Base-by-base conservation (phyloP, 1,284 basidiomycete genomes). In the Ceratobasidium sp. region DNA sequence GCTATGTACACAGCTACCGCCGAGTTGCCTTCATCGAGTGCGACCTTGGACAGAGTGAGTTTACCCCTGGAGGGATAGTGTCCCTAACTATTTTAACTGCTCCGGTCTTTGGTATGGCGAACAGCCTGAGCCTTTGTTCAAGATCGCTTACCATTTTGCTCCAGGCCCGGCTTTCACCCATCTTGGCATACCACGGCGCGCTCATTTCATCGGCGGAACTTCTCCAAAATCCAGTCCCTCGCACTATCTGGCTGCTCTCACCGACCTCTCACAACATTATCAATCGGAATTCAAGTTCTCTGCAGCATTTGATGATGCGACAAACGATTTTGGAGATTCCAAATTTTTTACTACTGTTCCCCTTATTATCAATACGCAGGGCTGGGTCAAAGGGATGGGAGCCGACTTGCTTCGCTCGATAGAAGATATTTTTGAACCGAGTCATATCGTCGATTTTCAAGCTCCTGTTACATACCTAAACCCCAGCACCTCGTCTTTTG, bases 311-410 rank as follows among this genome's bases (percentile, higher is more conserved):
- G 69, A 82, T 4, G 80, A 82, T 9, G 81, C 55, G 9, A 79
- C 83, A 5, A 1, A 23, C 26, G 68, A 44, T 7, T 1, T 12
- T 40, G 83, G 82, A 0, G 78, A 80, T 1, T 26, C 81, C 49
- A 69, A 42, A 51, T 56, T 64, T 7, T 68, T 55, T 15, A 39
- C 72, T 76, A 79, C 84, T n/a, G 89, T 95, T 3, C 97, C 97
- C 0, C 90, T 99, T 5, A 89, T 99, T 10, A 90, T 99, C 77
- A 99, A 99, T 84, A 98, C 95, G 0, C 97, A 97, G 90, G 97
- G 97, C 1, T 99, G 97, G 97, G 90, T 91, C 18, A 98, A 97
- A 84, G 97, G 97, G 1, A 90, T 98, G 1, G 97, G 97, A 1
- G 93, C 92, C 23, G 95, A 98, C 81, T 86, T 99, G 2, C 89